phyloP scores from a whole-genome alignment of 2,329 filamentous ascomycete genomes.

The Pyricularia grisea region DNA sequence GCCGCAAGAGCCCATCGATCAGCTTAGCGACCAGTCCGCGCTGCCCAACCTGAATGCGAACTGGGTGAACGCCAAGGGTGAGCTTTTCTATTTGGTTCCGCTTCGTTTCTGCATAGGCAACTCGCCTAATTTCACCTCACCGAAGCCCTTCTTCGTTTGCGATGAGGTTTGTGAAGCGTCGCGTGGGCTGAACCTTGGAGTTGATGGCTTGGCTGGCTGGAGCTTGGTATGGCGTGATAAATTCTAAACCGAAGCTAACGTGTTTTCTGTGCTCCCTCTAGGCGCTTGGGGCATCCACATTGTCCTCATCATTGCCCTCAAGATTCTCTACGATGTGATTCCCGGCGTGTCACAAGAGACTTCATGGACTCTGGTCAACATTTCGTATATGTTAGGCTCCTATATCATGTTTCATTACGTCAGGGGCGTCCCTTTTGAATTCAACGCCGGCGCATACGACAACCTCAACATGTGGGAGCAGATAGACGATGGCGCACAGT shows the following conservation, averaged over 20 bases:
- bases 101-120: not conserved
- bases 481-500: conserved; percentile 97
- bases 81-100: conserved; percentile 17
- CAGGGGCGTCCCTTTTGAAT: conserved; percentile 94
- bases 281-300: conserved; percentile 98
- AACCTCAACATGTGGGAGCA: conserved; percentile 99
- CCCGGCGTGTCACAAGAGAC: conserved; percentile 95
- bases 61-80: conserved; percentile 99
- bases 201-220: not conserved
- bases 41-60: conserved; percentile 94
- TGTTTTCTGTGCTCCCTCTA: conserved; percentile 24
- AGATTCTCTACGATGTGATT: conserved; percentile 95
- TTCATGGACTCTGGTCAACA: conserved; percentile 97
- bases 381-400: conserved; percentile 97
- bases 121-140: not conserved
- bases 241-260: not conserved
- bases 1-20: conserved; percentile 91
- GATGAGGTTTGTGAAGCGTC: not conserved
- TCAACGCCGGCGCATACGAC: conserved; percentile 97
- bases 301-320: conserved; percentile 81
- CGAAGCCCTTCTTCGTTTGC: not conserved
- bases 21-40: conserved; percentile 91
- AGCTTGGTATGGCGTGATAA: not conserved
- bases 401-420: conserved; percentile 99
- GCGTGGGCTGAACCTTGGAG: not conserved